phyloP scores from a whole-genome alignment of 306 rosid genomes.

The Inga laurina region DNA sequence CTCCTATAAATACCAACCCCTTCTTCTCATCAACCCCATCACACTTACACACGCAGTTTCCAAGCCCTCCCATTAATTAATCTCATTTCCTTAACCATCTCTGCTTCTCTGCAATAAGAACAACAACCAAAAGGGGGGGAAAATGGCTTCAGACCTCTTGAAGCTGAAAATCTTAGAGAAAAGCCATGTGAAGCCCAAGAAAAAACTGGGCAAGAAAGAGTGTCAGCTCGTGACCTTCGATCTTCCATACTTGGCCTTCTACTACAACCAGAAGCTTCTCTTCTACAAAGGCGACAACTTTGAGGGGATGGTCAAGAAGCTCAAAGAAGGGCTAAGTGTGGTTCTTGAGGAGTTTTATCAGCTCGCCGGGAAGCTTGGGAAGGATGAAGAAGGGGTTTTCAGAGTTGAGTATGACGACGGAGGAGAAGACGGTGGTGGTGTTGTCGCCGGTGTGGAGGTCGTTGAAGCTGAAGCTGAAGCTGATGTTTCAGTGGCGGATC shows the following conservation, averaged over 20 bases:
- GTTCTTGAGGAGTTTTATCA: conserved; percentile 76
- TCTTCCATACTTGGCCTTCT: conserved; percentile 87
- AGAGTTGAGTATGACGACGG: conserved; percentile 71
- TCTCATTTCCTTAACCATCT: not conserved
- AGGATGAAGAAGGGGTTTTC: conserved; percentile 88
- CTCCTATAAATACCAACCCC: not conserved
- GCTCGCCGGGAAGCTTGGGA: conserved; percentile 82
- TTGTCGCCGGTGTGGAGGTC: conserved; percentile 72
- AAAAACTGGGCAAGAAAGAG: conserved; percentile 65
- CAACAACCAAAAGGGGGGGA: too few species aligned
- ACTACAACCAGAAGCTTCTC: conserved; percentile 89
- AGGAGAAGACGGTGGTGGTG: not conserved
- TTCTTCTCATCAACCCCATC: not conserved
- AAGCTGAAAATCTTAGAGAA: conserved; percentile 59
- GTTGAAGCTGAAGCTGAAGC: conserved; percentile 64
- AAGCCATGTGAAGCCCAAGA: conserved; percentile 60
- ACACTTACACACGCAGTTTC: not conserved
- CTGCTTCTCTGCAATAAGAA: not conserved
- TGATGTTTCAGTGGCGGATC: conserved; percentile 57
- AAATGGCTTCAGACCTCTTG: not conserved
- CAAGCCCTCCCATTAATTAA: not conserved
- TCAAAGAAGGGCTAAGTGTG: conserved; percentile 64
- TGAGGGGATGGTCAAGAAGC: conserved; percentile 59
- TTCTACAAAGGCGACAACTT: conserved; percentile 65
- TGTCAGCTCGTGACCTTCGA: conserved; percentile 86